A percentile compares a stretch with the other conserved stretches of the same genome.
phyloP scores from a whole-genome alignment of 2,329 filamentous ascomycete genomes.

The Tolypocladium ovalisporum region DNA sequence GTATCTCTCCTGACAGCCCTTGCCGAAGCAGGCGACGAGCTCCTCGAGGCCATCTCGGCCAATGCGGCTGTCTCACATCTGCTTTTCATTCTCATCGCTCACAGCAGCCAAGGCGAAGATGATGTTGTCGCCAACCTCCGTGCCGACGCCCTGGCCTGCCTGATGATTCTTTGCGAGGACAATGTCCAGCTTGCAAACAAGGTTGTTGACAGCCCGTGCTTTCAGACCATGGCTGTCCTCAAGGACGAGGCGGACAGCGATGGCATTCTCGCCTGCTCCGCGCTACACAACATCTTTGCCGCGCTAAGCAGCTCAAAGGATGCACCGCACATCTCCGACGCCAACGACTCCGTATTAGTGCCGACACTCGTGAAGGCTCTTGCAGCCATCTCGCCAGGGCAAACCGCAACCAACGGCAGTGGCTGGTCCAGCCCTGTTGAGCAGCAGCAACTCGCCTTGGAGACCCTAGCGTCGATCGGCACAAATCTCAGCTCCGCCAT shows the following conservation, averaged over 20 bases:
- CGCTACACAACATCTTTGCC: constrained; percentile 52
- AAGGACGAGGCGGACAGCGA: constrained; percentile 35
- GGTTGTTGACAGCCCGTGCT: constrained; percentile 36
- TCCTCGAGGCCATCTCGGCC: constrained; percentile 41
- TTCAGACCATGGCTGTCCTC: constrained; percentile 37
- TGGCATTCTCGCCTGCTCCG: constrained; percentile 46
- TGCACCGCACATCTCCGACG: constrained; percentile 12
- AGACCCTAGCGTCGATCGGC: constrained; percentile 54
- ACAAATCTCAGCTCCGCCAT: constrained; percentile 44
- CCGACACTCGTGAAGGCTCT: constrained; percentile 24
- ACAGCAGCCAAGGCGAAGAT: constrained; percentile 29
- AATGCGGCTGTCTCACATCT: constrained; percentile 39
- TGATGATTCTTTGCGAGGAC: constrained; percentile 50
- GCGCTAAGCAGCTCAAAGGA: constrained; percentile 18
- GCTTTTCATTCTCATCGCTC: constrained; percentile 40
- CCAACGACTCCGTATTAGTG: constrained; percentile 22
- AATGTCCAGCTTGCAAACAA: constrained; percentile 40
- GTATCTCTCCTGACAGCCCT: constrained; percentile 41
- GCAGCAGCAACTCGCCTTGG: constrained; percentile 43
- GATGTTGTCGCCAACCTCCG: constrained; percentile 29
- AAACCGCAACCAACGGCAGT: constrained; percentile 16
- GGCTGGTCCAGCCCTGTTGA: constrained; percentile 31
- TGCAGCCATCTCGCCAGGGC: constrained; percentile 14
- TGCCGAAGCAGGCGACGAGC: constrained; percentile 49
- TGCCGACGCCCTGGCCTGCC: constrained; percentile 40